phyloP scores from a whole-genome alignment of 2,329 filamentous ascomycete species.

The Talaromyces marneffei region DNA sequence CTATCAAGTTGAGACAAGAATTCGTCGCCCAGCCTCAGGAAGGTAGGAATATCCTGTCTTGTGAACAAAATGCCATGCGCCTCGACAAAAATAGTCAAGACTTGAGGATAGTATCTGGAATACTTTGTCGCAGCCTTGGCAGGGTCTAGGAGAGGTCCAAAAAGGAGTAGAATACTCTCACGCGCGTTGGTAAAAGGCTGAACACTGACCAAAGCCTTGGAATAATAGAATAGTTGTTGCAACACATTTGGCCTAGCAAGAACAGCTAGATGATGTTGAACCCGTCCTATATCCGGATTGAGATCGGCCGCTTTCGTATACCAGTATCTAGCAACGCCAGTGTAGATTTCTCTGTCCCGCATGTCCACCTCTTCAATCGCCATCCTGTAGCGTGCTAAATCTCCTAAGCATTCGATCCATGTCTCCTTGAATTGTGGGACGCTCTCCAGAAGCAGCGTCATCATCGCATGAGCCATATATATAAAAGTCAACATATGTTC shows the following conservation, averaged over 20 bases:
- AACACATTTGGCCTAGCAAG: slow-evolving; percentile 53
- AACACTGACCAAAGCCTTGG: slow-evolving; percentile 51
- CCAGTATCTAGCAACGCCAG: slow-evolving; percentile 72
- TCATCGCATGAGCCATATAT: slow-evolving; percentile 82
- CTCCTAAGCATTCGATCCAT: slow-evolving; percentile 90
- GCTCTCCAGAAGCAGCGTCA: slow-evolving; percentile 79
- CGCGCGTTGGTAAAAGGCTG: slow-evolving; percentile 52
- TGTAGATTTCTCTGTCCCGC: slow-evolving; percentile 73
- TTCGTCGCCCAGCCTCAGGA: slow-evolving; percentile 33
- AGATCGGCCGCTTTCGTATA: slow-evolving; percentile 76
- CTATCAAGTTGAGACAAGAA: slow-evolving; percentile 44
- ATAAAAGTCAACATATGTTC: slow-evolving; percentile 92
- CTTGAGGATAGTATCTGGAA: slow-evolving; percentile 20
- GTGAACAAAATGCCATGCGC: slow-evolving; percentile 49
- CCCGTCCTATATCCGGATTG: slow-evolving; percentile 65
- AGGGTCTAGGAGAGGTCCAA: slow-evolving; percentile 46
- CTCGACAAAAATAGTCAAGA: slow-evolving; percentile 47
- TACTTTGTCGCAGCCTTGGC: slow-evolving; percentile 28
- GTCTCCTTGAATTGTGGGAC: slow-evolving; percentile 77
- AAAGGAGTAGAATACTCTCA: slow-evolving; percentile 52
- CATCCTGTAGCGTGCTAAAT: slow-evolving; percentile 81
- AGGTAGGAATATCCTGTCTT: slow-evolving; percentile 29
- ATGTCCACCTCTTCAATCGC: slow-evolving; percentile 81
- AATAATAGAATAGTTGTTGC: slow-evolving; percentile 56
- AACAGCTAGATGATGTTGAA: slow-evolving; percentile 82